phyloP scores from a whole-genome alignment of 768 basidiomycete genomes.

The Dioszegia crocea region DNA sequence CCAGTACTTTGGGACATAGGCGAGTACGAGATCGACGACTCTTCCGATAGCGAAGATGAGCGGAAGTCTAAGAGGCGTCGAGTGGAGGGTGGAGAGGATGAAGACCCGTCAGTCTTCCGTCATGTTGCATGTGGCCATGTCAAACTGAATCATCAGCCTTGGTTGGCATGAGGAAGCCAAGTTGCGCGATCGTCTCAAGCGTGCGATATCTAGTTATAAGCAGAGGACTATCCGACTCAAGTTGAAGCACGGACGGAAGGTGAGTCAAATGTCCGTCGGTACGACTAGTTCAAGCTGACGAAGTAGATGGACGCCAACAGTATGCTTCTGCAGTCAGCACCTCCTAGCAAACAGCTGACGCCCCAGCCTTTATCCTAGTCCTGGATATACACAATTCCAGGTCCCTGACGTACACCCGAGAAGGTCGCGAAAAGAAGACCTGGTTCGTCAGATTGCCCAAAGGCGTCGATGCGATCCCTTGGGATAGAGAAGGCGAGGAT shows the following conservation, averaged over 20 bases:
- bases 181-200: conserved; percentile 17
- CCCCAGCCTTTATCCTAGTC: conserved; percentile 30
- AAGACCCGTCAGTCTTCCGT: conserved; percentile 1
- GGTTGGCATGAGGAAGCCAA: conserved; percentile 33
- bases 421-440: conserved; percentile 26
- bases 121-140: background rate
- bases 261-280: conserved; percentile 1
- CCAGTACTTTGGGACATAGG: conserved; percentile 45
- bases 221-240: conserved; percentile 35
- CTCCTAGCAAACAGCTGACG: background rate
- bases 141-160: conserved; percentile 2
- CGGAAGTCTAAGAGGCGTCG: conserved; percentile 12
- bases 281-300: conserved; percentile 7
- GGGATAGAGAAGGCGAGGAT: conserved; percentile 39
- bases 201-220: conserved; percentile 10
- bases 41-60: conserved; percentile 24
- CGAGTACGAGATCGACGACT: conserved; percentile 27
- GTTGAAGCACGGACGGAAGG: conserved; percentile 33
- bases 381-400: conserved; percentile 11
- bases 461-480: conserved; percentile 25
- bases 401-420: conserved; percentile 4
- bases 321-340: conserved; percentile 1
- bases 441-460: conserved; percentile 41
- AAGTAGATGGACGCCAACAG: conserved; percentile 33
- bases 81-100: background rate